Percentiles rank a stretch among this genome's conserved stretches.
Evolutionary conservation across 2,329 filamentous ascomycete genomes (phyloP).

Genomic region (Fusarium piperis): DNA sequence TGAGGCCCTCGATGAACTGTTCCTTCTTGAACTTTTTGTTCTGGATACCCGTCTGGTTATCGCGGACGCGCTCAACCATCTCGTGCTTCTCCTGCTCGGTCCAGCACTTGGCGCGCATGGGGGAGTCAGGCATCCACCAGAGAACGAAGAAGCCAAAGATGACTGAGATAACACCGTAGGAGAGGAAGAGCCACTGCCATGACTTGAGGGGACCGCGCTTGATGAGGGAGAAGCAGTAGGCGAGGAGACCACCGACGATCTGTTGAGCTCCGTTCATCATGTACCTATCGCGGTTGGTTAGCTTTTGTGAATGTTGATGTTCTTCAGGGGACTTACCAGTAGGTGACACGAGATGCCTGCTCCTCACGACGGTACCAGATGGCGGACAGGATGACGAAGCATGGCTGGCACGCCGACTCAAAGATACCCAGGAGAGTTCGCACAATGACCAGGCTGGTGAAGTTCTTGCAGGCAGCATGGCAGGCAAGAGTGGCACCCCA

Average conservation of each 20-base stretch:
- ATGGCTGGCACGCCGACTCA: conserved; percentile 74
- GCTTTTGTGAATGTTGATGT: neutral
- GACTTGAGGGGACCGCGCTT: conserved; percentile 63
- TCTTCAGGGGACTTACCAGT: conserved; percentile 53
- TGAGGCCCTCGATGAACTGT: conserved; percentile 61
- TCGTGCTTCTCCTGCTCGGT: conserved; percentile 71
- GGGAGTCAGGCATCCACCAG: conserved; percentile 72
- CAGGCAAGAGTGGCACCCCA: conserved; percentile 71
- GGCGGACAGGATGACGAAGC: conserved; percentile 71
- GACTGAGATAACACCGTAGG: conserved; percentile 70
- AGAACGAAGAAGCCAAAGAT: conserved; percentile 71
- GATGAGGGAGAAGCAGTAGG: conserved; percentile 69
- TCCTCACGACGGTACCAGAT: conserved; percentile 79
- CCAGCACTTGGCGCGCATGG: conserved; percentile 76
- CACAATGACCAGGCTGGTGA: conserved; percentile 66
- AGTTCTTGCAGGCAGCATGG: conserved; percentile 70
- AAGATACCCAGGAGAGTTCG: conserved; percentile 76
- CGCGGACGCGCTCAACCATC: conserved; percentile 68
- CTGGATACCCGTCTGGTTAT: conserved; percentile 69
- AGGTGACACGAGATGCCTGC: conserved; percentile 72
- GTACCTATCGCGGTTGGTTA: conserved; percentile 52
- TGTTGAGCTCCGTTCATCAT: conserved; percentile 82
- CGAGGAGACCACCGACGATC: conserved; percentile 75
- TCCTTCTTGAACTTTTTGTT: conserved; percentile 59
- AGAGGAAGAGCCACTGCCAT: conserved; percentile 76